Evolutionary conservation across 257 asterid species (phyloP).

Genomic region (Echites panduratus): DNA sequence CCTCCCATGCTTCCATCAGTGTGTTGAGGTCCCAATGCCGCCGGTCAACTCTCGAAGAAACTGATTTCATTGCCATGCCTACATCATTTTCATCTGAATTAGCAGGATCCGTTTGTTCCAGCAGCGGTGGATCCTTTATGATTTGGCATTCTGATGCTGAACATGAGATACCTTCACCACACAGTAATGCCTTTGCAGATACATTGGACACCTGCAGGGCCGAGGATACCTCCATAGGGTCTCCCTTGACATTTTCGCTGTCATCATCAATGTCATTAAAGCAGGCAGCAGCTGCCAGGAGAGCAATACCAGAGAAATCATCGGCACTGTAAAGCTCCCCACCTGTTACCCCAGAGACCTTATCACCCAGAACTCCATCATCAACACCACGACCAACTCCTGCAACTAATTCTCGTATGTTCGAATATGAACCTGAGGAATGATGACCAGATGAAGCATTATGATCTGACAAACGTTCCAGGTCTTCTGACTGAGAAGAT

Average conservation of each 20-base stretch:
- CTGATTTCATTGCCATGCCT: conserved; percentile 18
- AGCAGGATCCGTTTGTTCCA: conserved; percentile 25
- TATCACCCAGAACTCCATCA: conserved; percentile 17
- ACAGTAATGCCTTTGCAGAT: conserved; percentile 20
- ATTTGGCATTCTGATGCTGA: conserved; percentile 23
- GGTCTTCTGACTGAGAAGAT: conserved; percentile 40
- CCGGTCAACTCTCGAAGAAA: conserved; percentile 49
- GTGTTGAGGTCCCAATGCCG: conserved; percentile 79
- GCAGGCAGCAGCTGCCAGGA: conserved; percentile 82
- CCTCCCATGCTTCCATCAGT: conserved; percentile 74
- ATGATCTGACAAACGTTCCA: conserved; percentile 27
- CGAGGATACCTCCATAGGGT: conserved; percentile 16
- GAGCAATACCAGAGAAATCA: conserved; percentile 78
- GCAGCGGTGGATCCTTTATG: conserved; percentile 17
- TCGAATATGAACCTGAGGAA: conserved; percentile 27
- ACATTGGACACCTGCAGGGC: neutral
- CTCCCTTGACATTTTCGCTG: conserved; percentile 30
- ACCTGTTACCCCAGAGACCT: conserved; percentile 20
- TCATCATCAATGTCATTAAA: conserved; percentile 34
- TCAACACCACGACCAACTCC: conserved; percentile 20
- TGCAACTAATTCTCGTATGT: conserved; percentile 23
- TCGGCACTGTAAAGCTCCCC: conserved; percentile 27
- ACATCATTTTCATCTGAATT: conserved; percentile 25
- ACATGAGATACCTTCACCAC: conserved; percentile 16
- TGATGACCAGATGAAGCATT: conserved; percentile 35